Evolutionary conservation across 1,139 yeast species (phyloP).

Genomic region (Yueomyces sp.): DNA sequence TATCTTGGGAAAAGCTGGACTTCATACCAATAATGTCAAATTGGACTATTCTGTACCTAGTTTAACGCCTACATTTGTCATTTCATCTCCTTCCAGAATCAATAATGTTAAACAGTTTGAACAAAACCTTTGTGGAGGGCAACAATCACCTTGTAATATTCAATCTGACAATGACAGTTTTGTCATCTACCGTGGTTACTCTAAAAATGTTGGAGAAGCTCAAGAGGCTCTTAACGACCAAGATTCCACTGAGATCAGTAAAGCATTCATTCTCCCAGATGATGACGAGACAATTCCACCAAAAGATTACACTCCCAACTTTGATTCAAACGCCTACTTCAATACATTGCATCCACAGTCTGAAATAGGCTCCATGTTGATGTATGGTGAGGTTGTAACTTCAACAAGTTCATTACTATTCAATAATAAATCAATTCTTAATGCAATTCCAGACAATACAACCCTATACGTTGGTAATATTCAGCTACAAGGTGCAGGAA

Average conservation of each 20-base stretch:
- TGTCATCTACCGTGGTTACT: slow-evolving; percentile 16
- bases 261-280: slow-evolving; percentile 31
- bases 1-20: slow-evolving; percentile 47
- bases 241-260: slow-evolving; percentile 43
- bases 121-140: slow-evolving; percentile 6
- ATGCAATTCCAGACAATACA: slow-evolving; percentile 19
- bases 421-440: slow-evolving; percentile 47
- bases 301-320: slow-evolving; percentile 50
- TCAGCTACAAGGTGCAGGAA: slow-evolving; percentile 85
- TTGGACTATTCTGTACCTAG: slow-evolving; percentile 44
- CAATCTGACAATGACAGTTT: slow-evolving; percentile 24
- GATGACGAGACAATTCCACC: slow-evolving; percentile 34
- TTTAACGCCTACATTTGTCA: slow-evolving; percentile 42
- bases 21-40: slow-evolving; percentile 44
- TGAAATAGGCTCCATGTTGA: slow-evolving; percentile 46
- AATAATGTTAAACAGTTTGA: slow-evolving; percentile 22
- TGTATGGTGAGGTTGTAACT: slow-evolving; percentile 82
- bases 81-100: slow-evolving; percentile 27
- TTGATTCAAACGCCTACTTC: slow-evolving; percentile 50
- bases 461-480: slow-evolving; percentile 47
- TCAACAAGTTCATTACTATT: slow-evolving; percentile 78
- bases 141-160: slow-evolving; percentile 8
- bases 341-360: slow-evolving; percentile 30
- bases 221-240: slow-evolving; percentile 21
- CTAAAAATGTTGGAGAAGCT: slow-evolving; percentile 22